Conservation (phyloP, 2,329 filamentous ascomycete species). For the Cytospora piceicola region DNA sequence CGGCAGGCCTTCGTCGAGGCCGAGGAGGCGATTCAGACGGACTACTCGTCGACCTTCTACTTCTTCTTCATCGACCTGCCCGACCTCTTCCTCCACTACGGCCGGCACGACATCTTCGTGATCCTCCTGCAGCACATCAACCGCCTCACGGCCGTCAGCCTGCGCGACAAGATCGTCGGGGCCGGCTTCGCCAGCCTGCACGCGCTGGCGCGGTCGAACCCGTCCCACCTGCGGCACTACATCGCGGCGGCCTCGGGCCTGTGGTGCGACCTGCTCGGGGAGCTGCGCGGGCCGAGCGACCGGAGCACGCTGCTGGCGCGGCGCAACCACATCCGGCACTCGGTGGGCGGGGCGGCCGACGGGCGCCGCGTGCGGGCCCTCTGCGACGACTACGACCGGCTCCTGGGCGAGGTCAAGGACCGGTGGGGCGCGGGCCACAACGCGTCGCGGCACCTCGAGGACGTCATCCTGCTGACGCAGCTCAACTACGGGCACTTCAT, state of each 20-base stretch:
- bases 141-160: constrained; percentile 27
- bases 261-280: constrained; percentile 30
- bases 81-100: constrained; percentile 30
- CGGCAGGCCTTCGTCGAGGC: constrained; percentile 32
- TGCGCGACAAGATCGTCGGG: constrained; percentile 28
- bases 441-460: constrained; percentile 29
- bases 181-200: constrained; percentile 30
- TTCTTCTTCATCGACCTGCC: constrained; percentile 32
- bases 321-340: constrained; percentile 31
- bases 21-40: constrained; percentile 31
- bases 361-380: constrained; percentile 14
- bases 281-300: constrained; percentile 28
- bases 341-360: constrained; percentile 15
- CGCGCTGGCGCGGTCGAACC: constrained; percentile 27
- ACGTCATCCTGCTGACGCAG: constrained; percentile 29
- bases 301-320: constrained; percentile 31
- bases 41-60: constrained; percentile 32
- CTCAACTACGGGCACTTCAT: constrained; percentile 30
- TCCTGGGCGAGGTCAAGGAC: constrained; percentile 24
- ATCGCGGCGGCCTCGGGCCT: constrained; percentile 31
- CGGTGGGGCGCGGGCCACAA: constrained; percentile 26
- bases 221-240: constrained; percentile 28
- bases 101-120: constrained; percentile 30
- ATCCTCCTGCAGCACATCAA: constrained; percentile 32
- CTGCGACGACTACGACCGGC: constrained; percentile 27